Evolutionary conservation across 139 green algal species (phyloP), one percentile per base, ranked within the genome.

Genomic region (Asterochloris erici): DNA sequence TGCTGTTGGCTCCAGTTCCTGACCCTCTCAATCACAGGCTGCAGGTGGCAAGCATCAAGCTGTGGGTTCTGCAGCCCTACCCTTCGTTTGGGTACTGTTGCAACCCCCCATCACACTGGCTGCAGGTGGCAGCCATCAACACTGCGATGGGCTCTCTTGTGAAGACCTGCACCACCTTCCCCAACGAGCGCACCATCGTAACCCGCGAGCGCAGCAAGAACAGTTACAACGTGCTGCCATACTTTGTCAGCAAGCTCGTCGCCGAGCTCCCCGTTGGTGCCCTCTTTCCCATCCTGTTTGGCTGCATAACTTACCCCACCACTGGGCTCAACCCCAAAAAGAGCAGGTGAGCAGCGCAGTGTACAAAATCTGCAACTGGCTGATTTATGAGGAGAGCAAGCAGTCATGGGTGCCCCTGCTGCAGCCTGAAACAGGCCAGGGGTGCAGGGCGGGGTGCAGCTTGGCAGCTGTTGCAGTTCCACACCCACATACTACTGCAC

Each of bases 91-190:
- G 38, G 38, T 54, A 6, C 6, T 54, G 38, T 54, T 54, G 38
- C 38, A 54, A 54, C 38, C 38, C 38, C 38, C 38, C 4, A 54
- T 54, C 38, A 54, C 38, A 54, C 38, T 54, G 38, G 68, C 12
- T 76, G 62, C 94, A 97, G 89, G 92, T 98, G n/a, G 85, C 85
- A 2, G 92, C 93, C 75, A 92, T 98, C 85, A 96, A 96, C 83
- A 92, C 91, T 12, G 94, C 94, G 63, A 98, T 98, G 95, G 89
- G 84, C 14, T 88, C 86, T 10, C 85, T 98, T 28, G 87, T 96
- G 68, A 98, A 98, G 88, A 97, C 94, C 12, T 87, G 97, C 74
- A 96, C 91, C 61, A 87, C 96, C 17, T 98, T 98, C 84, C 91
- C 94, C 12, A 82, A 74, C 12, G 95, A 98, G 91, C 86, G 92